Base-by-base conservation (phyloP, 352 stramenopile species). In the Phytopythium chamaehyphon region DNA sequence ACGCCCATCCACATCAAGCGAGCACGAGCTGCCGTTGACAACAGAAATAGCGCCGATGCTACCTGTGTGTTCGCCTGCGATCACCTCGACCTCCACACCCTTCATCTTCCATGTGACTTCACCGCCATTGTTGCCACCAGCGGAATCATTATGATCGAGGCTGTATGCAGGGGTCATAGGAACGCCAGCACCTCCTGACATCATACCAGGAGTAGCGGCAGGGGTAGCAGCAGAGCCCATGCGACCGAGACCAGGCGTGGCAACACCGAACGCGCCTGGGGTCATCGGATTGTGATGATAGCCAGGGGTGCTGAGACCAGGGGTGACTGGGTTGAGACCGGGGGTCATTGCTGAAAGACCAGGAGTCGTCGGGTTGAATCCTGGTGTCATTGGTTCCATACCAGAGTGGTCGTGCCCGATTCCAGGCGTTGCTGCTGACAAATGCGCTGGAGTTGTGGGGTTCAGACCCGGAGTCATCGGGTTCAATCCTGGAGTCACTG, bases 71-170 rank as follows among this genome's bases (percentile, higher is more conserved):
- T 93, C 83, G 33, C 82, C 83, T 39, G 61, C 54, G 10, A 82
- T 59, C 23, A 93, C 81, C 44, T 92, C 77, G 36, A 93, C 83
- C 47, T 93, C 85, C 22, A 95, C 85, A 26, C 83, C 79, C 66
- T 88, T 92, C 71, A 86, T 93, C 69, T 90, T 92, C 85, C 85
- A 95, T 15, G 83, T 91, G 39, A 88, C 76, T 61, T 95, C 83
- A 47, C 76, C 76, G 33, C 42, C 72, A 56, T 58, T 66, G 52
- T 61, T 51, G 3, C 69, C 66, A 26, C 64, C 64, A 37, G 61
- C 59, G 28, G 44, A 47, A 36, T 89, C 80, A 51, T 70, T 70
- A 18, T 47, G 40, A 47, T 80, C 73, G 12, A 84, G 64, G 40
- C 76, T 73, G 66, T 81, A 87, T 5, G 82, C 81, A 54, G 81